Percentiles rank a stretch among this genome's conserved stretches.
Conservation (phyloP, 257 asterid genomes). For the Jasminum sambac region DNA sequence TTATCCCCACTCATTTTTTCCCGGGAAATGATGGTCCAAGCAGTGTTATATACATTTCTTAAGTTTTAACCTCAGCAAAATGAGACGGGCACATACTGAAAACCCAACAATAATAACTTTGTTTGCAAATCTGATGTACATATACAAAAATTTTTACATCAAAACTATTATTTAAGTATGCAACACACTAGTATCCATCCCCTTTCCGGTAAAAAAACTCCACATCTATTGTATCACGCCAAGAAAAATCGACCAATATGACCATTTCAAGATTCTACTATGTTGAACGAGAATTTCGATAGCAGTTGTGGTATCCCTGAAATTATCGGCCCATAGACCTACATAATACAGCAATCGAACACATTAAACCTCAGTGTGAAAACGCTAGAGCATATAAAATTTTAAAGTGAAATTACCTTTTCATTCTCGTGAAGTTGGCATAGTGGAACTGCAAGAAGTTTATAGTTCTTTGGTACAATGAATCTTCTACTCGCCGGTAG, state of each 20-base stretch:
- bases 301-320: conserved; percentile 80
- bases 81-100: no score
- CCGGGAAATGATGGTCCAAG: no score
- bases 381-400: background rate
- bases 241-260: background rate
- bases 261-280: conserved; percentile 35
- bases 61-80: no score
- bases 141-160: no score
- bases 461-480: conserved; percentile 63
- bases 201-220: background rate
- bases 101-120: no score
- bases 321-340: conserved; percentile 73
- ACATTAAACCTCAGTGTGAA: background rate
- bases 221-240: background rate
- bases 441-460: conserved; percentile 80
- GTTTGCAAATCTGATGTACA: no score
- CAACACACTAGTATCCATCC: background rate
- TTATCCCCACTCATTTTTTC: no score
- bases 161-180: background rate
- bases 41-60: no score
- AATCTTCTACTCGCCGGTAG: conserved; percentile 76
- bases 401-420: conserved; percentile 41
- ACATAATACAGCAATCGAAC: conserved; percentile 26
- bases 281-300: conserved; percentile 74
- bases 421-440: conserved; percentile 62